Evolutionary conservation across 768 basidiomycete species (phyloP).

Genomic region (Rhodotorula sphaerocarpa): DNA sequence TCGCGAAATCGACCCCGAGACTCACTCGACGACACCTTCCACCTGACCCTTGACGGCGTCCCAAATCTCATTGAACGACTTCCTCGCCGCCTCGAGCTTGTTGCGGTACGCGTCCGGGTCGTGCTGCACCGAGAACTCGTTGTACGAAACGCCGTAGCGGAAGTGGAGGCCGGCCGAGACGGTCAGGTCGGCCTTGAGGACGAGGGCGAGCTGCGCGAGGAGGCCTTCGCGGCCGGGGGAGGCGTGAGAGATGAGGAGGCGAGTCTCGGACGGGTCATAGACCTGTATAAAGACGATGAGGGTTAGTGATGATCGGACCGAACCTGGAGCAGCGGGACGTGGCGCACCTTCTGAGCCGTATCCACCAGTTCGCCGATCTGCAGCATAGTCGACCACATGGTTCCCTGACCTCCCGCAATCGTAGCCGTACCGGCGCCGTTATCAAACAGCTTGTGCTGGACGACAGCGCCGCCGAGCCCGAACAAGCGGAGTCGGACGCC

Average conservation of each 20-base stretch:
- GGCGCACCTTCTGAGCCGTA: slow-evolving; percentile 76
- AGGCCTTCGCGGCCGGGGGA: slow-evolving; percentile 88
- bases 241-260: slow-evolving; percentile 83
- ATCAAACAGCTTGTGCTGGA: slow-evolving; percentile 89
- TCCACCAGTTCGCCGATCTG: slow-evolving; percentile 98
- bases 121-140: slow-evolving; percentile 86
- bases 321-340: background rate
- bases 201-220: slow-evolving; percentile 77
- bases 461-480: slow-evolving; percentile 91
- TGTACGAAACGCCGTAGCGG: slow-evolving; percentile 91
- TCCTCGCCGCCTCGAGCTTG: slow-evolving; percentile 70
- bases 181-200: slow-evolving; percentile 87
- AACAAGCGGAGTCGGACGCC: slow-evolving; percentile 87
- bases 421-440: slow-evolving; percentile 89
- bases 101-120: slow-evolving; percentile 79
- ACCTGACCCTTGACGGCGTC: slow-evolving; percentile 86
- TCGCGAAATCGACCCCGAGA: no score
- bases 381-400: slow-evolving; percentile 96
- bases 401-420: slow-evolving; percentile 96
- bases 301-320: background rate
- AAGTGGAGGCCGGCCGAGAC: slow-evolving; percentile 93
- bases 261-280: slow-evolving; percentile 84
- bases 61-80: slow-evolving; percentile 84
- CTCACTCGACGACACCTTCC: slow-evolving; percentile 69
- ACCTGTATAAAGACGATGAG: slow-evolving; percentile 39